phyloP scores from a whole-genome alignment of 768 basidiomycete species.

The Boletus sp. region DNA sequence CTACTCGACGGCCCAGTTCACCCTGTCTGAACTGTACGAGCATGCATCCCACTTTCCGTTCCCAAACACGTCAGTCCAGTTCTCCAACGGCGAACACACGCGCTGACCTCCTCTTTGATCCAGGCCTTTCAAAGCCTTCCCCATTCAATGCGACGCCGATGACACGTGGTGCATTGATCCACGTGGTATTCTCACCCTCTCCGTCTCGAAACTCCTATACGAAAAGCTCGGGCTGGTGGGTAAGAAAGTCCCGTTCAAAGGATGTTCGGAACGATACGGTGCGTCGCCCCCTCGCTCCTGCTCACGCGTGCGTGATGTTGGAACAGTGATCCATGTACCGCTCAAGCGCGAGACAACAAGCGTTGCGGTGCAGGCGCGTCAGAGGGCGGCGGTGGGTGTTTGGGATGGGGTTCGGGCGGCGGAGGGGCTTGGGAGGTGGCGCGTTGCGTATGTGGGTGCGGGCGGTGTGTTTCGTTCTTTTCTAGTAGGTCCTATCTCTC shows the following conservation, averaged over 20 bases:
- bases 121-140: conserved; percentile 40
- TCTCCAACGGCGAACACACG: neutral
- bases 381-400: conserved; percentile 38
- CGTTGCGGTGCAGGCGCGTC: conserved; percentile 34
- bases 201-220: conserved; percentile 54
- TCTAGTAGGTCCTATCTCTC: neutral
- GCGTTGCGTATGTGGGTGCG: conserved; percentile 37
- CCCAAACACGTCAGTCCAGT: conserved; percentile 14
- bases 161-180: conserved; percentile 72
- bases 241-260: conserved; percentile 50
- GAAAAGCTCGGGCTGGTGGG: conserved; percentile 61
- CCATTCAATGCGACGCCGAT: conserved; percentile 32
- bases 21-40: conserved; percentile 43
- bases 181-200: conserved; percentile 56
- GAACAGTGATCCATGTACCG: conserved; percentile 42
- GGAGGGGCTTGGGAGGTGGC: conserved; percentile 40
- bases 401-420: conserved; percentile 49
- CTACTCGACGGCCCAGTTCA: conserved; percentile 44
- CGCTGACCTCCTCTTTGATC: neutral
- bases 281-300: conserved; percentile 13
- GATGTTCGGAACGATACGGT: conserved; percentile 48
- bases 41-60: conserved; percentile 28
- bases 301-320: neutral
- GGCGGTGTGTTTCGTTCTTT: conserved; percentile 19
- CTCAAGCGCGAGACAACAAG: conserved; percentile 41